phyloP scores from a whole-genome alignment of 106 monocot species.

The Phalaenopsis equestris region DNA sequence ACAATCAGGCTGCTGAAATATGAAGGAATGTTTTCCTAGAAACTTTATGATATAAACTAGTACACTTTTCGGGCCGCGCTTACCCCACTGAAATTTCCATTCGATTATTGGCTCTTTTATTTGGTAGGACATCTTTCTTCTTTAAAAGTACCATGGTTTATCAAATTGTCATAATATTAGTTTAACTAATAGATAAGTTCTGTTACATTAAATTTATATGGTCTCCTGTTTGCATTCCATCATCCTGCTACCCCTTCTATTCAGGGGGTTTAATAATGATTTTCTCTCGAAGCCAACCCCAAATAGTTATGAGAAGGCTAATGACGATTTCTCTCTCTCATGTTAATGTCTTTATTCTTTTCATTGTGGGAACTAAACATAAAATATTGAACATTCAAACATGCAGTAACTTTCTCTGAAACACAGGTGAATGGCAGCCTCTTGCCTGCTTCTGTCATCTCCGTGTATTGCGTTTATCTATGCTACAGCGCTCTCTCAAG shows the following conservation, averaged over 20 bases:
- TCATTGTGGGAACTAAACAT: background rate
- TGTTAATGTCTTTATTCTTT: background rate
- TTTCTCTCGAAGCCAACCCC: no score
- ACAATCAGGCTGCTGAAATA: no score
- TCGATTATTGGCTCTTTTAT: background rate
- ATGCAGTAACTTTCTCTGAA: background rate
- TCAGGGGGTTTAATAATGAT: background rate
- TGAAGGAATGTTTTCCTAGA: no score
- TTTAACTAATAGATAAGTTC: background rate
- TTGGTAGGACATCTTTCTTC: background rate
- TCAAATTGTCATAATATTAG: background rate
- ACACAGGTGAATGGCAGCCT: constrained; percentile 88
- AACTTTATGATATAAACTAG: no score
- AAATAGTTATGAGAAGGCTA: no score
- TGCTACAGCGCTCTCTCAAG: constrained; percentile 87
- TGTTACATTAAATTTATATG: background rate
- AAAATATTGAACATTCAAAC: background rate
- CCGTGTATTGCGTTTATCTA: constrained; percentile 74
- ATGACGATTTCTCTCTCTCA: background rate
- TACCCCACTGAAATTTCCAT: background rate
- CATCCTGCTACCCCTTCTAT: background rate
- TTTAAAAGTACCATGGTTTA: background rate
- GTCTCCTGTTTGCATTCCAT: background rate
- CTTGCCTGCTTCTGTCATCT: constrained; percentile 82
- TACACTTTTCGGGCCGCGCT: no score